Conservation (phyloP, 108 stramenopile species). For the Conticribra guillardii region DNA sequence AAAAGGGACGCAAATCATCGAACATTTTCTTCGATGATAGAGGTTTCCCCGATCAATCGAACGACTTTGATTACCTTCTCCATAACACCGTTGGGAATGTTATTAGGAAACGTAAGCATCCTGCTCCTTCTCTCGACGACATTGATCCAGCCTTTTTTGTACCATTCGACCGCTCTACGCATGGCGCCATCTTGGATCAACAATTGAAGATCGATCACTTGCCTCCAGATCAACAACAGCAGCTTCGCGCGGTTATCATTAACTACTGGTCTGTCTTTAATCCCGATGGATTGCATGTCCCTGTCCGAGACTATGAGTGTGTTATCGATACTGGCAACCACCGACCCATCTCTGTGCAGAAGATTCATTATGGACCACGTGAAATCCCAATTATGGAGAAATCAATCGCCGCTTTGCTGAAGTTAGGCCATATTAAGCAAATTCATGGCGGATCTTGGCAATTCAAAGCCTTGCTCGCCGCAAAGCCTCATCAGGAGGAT, state of each 20-base stretch:
- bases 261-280: slow-evolving; percentile 19
- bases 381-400: slow-evolving; percentile 3
- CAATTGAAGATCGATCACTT: slow-evolving; percentile 3
- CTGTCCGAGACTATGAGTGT: slow-evolving; percentile 5
- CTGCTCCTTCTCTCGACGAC: neutral
- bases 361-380: slow-evolving; percentile 1
- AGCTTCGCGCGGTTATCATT: slow-evolving; percentile 2
- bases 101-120: neutral
- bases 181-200: neutral
- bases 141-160: slow-evolving; percentile 5
- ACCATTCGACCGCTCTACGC: neutral
- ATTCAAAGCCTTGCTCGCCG: neutral
- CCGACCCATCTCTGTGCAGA: slow-evolving; percentile 3
- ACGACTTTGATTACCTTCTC: neutral
- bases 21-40: slow-evolving; percentile 20
- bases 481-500: neutral
- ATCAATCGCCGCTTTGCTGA: neutral
- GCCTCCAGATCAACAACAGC: neutral
- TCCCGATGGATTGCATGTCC: neutral
- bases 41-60: slow-evolving; percentile 7
- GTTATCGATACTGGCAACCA: slow-evolving; percentile 15
- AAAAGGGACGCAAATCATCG: neutral
- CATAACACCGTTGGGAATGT: neutral
- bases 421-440: neutral
- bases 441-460: slow-evolving; percentile 1